phyloP scores from a whole-genome alignment of 768 basidiomycete genomes.

The Psilocybe subaeruginosa region DNA sequence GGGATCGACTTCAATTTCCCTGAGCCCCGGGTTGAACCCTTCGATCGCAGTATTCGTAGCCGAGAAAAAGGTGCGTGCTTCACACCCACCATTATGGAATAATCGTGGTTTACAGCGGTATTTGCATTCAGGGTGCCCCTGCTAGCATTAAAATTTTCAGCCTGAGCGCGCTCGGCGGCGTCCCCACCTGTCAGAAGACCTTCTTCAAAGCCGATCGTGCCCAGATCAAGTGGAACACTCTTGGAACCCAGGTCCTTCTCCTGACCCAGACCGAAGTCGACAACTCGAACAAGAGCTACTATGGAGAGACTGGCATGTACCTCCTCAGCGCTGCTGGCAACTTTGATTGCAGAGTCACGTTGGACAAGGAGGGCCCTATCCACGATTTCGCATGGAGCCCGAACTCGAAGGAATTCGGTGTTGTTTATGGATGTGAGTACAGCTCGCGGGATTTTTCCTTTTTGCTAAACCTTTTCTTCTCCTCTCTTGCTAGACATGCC shows the following conservation, averaged over 20 bases:
- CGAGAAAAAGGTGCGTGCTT: conserved; percentile 82
- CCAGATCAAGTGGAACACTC: conserved; percentile 93
- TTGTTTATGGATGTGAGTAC: conserved; percentile 92
- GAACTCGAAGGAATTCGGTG: conserved; percentile 94
- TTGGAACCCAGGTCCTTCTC: conserved; percentile 90
- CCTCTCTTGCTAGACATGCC: conserved; percentile 74
- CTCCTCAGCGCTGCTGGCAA: conserved; percentile 90
- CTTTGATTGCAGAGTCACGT: conserved; percentile 85
- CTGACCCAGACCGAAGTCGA: conserved; percentile 97
- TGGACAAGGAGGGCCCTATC: conserved; percentile 97
- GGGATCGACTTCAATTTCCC: conserved; percentile 72
- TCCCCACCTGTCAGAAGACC: conserved; percentile 83
- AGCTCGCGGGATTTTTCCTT: background rate
- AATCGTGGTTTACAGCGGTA: background rate
- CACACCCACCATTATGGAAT: background rate
- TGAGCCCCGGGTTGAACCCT: conserved; percentile 87
- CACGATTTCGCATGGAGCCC: conserved; percentile 97
- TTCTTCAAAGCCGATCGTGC: conserved; percentile 97
- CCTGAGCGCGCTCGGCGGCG: conserved; percentile 57
- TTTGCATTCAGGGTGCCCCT: conserved; percentile 68
- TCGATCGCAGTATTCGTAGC: conserved; percentile 90
- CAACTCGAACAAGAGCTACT: conserved; percentile 96
- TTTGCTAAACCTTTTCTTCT: background rate
- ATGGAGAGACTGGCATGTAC: conserved; percentile 96
- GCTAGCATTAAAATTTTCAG: conserved; percentile 86